Percentiles rank a stretch among this genome's conserved stretches.
phyloP scores from a whole-genome alignment of 805 yeast species.

The Candida jianshihensis region DNA sequence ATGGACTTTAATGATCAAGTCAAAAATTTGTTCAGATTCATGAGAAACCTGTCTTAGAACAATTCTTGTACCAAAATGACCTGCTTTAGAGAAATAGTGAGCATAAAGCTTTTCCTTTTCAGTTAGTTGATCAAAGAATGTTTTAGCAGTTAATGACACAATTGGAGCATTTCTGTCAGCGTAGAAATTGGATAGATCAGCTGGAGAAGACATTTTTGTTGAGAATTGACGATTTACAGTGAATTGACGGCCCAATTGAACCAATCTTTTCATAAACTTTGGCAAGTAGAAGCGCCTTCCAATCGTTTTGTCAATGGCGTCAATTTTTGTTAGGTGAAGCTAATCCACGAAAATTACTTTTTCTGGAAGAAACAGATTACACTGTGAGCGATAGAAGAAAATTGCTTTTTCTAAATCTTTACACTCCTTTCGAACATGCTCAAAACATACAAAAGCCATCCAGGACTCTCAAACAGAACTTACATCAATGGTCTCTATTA shows the following conservation, averaged over 20 bases:
- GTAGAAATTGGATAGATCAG: slow-evolving; percentile 18
- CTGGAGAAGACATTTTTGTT: slow-evolving; percentile 2
- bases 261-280: slow-evolving; percentile 4
- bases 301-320: no score
- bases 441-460: no score
- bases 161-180: slow-evolving; percentile 68
- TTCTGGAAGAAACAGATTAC: no score
- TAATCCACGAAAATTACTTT: no score
- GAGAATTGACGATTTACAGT: neutral
- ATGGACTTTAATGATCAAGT: slow-evolving; percentile 59
- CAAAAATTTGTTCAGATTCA: slow-evolving; percentile 71
- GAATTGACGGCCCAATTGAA: slow-evolving; percentile 6
- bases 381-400: no score
- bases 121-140: slow-evolving; percentile 61
- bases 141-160: slow-evolving; percentile 59
- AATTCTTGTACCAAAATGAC: slow-evolving; percentile 77
- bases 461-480: no score
- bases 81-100: slow-evolving; percentile 75
- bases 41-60: slow-evolving; percentile 77
- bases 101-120: slow-evolving; percentile 63
- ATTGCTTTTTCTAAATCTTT: no score
- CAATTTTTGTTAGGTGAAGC: no score
- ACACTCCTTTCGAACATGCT: no score
- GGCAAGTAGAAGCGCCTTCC: no score
- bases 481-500: slow-evolving; percentile 8